phyloP scores from a whole-genome alignment of 768 basidiomycete species.

The Cantharellus cinnabarinus region DNA sequence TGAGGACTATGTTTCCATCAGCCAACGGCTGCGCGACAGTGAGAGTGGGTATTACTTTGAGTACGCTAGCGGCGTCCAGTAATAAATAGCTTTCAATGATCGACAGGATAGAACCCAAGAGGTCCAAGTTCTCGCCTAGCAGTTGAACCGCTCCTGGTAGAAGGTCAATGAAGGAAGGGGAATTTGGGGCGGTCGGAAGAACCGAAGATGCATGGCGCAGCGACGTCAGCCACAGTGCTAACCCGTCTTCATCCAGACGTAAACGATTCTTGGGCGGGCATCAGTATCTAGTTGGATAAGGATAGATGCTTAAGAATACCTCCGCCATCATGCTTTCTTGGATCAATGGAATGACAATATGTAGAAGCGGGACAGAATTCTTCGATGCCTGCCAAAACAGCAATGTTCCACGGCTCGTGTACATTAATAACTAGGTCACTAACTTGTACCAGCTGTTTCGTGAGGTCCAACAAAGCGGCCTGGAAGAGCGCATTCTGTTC shows the following conservation, averaged over 20 bases:
- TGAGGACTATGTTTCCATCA: no score
- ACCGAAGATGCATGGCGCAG: conserved; percentile 43
- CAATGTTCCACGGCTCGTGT: neutral
- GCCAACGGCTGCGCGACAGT: no score
- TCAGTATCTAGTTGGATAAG: neutral
- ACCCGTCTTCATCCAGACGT: conserved; percentile 58
- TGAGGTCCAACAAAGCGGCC: conserved; percentile 41
- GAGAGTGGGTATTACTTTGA: conserved; percentile 29
- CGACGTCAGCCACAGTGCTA: conserved; percentile 53
- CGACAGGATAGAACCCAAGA: conserved; percentile 43
- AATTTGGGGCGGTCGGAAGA: conserved; percentile 23
- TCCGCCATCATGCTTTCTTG: conserved; percentile 39
- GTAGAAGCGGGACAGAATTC: conserved; percentile 36
- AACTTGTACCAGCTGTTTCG: conserved; percentile 53
- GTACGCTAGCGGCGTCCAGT: conserved; percentile 38
- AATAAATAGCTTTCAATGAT: conserved; percentile 65
- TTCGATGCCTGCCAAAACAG: conserved; percentile 34
- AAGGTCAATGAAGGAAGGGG: conserved; percentile 36
- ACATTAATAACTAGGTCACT: conserved; percentile 4
- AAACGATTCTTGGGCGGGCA: conserved; percentile 24
- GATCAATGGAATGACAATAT: conserved; percentile 42
- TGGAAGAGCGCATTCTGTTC: conserved; percentile 56
- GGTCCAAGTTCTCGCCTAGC: conserved; percentile 47
- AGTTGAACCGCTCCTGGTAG: conserved; percentile 26
- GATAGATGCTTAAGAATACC: conserved; percentile 17